Evolutionary conservation across 2,329 filamentous ascomycete species (phyloP).

Genomic region (Penicillium fuscoglaucum): DNA sequence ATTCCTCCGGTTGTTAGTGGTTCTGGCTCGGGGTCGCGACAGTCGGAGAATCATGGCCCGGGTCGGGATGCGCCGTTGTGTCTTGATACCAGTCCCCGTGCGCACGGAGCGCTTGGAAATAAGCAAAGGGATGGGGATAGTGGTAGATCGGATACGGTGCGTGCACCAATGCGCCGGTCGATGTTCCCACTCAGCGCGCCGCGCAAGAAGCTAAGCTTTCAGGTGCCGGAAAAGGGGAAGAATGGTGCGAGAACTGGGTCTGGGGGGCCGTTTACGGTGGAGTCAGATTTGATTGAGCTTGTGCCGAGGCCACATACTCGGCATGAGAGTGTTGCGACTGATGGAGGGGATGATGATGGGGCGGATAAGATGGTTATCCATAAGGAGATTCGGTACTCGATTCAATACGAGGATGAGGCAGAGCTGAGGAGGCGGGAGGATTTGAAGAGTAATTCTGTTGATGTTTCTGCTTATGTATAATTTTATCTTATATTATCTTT

Average conservation of each 20-base stretch:
- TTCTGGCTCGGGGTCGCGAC: neutral
- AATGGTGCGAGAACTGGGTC: neutral
- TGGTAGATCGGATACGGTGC: neutral
- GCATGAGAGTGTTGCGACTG: slow-evolving; percentile 10
- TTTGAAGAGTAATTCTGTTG: slow-evolving; percentile 11
- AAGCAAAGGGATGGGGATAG: neutral
- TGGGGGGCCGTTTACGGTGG: neutral
- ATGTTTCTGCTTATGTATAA: slow-evolving; percentile 23
- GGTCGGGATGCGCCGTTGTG: neutral
- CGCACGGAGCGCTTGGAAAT: neutral
- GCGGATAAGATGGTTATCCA: slow-evolving; percentile 34
- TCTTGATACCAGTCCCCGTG: neutral
- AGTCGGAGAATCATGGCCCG: neutral
- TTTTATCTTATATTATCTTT: neutral
- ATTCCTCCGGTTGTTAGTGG: neutral
- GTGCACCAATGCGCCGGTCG: slow-evolving; percentile 13
- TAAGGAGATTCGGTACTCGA: slow-evolving; percentile 35
- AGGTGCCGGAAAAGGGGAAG: slow-evolving; percentile 4
- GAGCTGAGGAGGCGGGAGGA: slow-evolving; percentile 10
- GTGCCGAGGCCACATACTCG: slow-evolving; percentile 15
- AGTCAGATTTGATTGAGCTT: slow-evolving; percentile 21
- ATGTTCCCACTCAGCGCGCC: slow-evolving; percentile 15
- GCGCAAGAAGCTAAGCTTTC: neutral
- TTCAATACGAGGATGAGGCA: slow-evolving; percentile 31
- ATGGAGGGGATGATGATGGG: slow-evolving; percentile 16